A percentile compares a stretch with the other conserved stretches of the same genome.
phyloP scores from a whole-genome alignment of 179 eudicot species.

The Drosera spatulata region DNA sequence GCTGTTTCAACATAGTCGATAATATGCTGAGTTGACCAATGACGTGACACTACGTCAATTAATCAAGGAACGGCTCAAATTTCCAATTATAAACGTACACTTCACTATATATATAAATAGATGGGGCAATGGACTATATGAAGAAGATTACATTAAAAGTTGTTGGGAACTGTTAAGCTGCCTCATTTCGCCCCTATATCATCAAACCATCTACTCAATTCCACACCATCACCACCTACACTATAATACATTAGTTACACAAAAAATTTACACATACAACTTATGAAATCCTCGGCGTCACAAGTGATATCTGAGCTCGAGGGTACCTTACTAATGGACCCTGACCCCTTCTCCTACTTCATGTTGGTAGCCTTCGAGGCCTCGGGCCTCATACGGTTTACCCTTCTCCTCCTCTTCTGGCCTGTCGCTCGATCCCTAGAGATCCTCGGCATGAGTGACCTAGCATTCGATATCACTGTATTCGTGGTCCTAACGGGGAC shows the following conservation, averaged over 20 bases:
- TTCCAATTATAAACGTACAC: neutral
- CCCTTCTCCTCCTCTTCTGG: slow-evolving; percentile 50
- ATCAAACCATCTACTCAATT: slow-evolving; percentile 17
- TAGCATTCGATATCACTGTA: slow-evolving; percentile 38
- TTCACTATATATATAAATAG: slow-evolving; percentile 9
- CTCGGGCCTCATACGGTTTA: slow-evolving; percentile 66
- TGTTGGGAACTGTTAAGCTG: slow-evolving; percentile 62
- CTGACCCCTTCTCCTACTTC: slow-evolving; percentile 74
- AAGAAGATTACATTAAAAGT: slow-evolving; percentile 13
- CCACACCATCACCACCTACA: neutral
- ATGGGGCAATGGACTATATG: slow-evolving; percentile 2
- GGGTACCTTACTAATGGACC: slow-evolving; percentile 55
- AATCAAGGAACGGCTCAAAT: too few species aligned
- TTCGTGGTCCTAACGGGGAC: slow-evolving; percentile 64
- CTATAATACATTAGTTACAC: too few species aligned
- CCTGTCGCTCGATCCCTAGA: slow-evolving; percentile 48
- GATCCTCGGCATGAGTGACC: slow-evolving; percentile 19
- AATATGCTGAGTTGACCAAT: too few species aligned
- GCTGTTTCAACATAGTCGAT: too few species aligned
- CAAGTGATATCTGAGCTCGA: slow-evolving; percentile 64
- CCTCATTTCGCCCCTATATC: slow-evolving; percentile 10
- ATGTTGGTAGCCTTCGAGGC: slow-evolving; percentile 95
- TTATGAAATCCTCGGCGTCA: slow-evolving; percentile 6
- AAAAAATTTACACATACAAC: too few species aligned
- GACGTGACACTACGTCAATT: too few species aligned